Base-by-base conservation (phyloP, 768 basidiomycete genomes). In the Dioszegia hungarica region DNA sequence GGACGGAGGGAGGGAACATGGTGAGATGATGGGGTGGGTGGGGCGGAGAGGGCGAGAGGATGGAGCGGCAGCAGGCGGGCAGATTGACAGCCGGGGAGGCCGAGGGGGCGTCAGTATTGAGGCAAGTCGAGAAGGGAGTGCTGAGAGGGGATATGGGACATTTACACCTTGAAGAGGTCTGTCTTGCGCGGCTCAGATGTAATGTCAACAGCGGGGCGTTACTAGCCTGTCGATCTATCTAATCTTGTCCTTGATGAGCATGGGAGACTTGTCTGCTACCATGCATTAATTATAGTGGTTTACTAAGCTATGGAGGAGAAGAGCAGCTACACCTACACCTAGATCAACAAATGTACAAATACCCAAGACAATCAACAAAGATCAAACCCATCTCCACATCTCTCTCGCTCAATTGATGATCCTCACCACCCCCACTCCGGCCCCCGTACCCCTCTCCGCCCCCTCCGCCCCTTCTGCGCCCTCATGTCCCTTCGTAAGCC, bases 371-470 rank as follows among this genome's bases (percentile, higher is more conserved):
- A 45, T 8, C 39, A 40, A n/a, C 6, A 27, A 8, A 17, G n/a
- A n/a, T n/a, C n/a, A n/a, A n/a, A n/a, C n/a, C n/a, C n/a, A 44
- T 29, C 25, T 37, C 47, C 47, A 22, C 43, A n/a, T n/a, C n/a
- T n/a, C n/a, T n/a, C n/a, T n/a, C n/a, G 5, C 31, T 38, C n/a
- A 51, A n/a, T 51, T 51, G 49, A 51, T 51, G 25, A 51, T 51
- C 36, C 49, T 51, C 5, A 51, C 49, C 49, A 51, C 49, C 19
- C 36, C 49, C 19, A 38, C 49, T 22, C 34, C 20, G 11, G 17
- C 17, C 49, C 36, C 36, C 49, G 17, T 39, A n/a, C 39, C 49
- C 49, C 22, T 25, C 24, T n/a, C 45, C 38, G 15, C 38, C 14
- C n/a, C 34, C 48, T 34, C 50, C 34, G 36, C 11, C 2, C 25